Evolutionary conservation across 73 alveolate genomes (phyloP).

Genomic region (Tetrahymena borealis): DNA sequence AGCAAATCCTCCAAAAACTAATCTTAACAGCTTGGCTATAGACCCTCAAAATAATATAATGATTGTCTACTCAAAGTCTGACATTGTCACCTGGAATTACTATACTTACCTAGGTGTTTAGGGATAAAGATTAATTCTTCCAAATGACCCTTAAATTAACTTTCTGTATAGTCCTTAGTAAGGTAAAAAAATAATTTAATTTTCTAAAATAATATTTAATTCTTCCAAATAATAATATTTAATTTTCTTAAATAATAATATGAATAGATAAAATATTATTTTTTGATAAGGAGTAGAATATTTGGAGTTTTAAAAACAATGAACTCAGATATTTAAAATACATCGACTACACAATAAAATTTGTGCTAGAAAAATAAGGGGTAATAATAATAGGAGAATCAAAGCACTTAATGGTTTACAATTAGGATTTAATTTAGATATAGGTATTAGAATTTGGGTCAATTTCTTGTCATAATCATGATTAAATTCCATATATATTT

Average conservation of each 20-base stretch:
- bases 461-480: no score
- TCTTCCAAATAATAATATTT: no score
- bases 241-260: no score
- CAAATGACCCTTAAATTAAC: background rate
- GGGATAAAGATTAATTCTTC: background rate
- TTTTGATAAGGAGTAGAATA: background rate
- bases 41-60: background rate
- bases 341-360: background rate
- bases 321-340: background rate
- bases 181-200: no score
- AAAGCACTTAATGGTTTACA: background rate
- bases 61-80: background rate
- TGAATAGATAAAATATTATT: background rate
- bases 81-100: background rate
- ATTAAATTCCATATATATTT: no score
- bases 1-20: background rate
- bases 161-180: background rate
- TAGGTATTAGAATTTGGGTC: no score
- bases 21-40: background rate
- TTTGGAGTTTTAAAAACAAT: background rate
- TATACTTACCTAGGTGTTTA: background rate
- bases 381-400: background rate
- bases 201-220: no score
- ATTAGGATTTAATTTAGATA: no score
- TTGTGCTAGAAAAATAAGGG: background rate